These are phyloP conservation scores for Naganishia sp. DNA, from an alignment of 1,284 basidiomycete species.

Conservation along the genomic window DNA sequence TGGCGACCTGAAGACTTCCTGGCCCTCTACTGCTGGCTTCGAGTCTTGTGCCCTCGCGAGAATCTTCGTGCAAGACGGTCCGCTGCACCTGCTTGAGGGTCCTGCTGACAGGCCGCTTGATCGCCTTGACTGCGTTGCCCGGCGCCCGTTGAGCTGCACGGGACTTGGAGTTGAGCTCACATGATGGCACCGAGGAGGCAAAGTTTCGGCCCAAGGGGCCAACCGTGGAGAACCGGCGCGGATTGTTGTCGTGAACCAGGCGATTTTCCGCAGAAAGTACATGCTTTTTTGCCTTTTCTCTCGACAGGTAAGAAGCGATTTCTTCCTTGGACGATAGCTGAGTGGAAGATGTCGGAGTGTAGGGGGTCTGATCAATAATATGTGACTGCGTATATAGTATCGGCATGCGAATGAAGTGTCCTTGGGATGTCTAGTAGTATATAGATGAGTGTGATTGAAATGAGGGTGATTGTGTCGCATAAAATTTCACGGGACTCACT, in stretches of 20 bases:
- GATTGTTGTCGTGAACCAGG: neutral
- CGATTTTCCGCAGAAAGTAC: no score
- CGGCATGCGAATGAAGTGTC: constrained; percentile 12
- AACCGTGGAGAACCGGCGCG: constrained; percentile 12
- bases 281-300: neutral
- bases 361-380: no score
- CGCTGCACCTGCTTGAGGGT: constrained; percentile 10
- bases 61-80: constrained; percentile 6
- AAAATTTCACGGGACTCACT: neutral
- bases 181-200: neutral
- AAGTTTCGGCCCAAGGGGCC: constrained; percentile 9
- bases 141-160: neutral
- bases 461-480: neutral
- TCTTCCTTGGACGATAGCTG: constrained; percentile 1
- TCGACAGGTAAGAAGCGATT: neutral
- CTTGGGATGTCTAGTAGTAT: constrained; percentile 2
- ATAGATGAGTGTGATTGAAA: neutral
- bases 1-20: constrained; percentile 1
- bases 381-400: neutral
- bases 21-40: neutral
- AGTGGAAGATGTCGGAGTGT: neutral
- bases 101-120: constrained; percentile 16
- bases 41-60: constrained; percentile 11
- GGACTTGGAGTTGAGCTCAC: neutral
- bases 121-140: neutral